These are phyloP conservation scores for Phialophora verrucosa DNA, from an alignment of 2,329 filamentous ascomycete genomes.

Conservation along the genomic window DNA sequence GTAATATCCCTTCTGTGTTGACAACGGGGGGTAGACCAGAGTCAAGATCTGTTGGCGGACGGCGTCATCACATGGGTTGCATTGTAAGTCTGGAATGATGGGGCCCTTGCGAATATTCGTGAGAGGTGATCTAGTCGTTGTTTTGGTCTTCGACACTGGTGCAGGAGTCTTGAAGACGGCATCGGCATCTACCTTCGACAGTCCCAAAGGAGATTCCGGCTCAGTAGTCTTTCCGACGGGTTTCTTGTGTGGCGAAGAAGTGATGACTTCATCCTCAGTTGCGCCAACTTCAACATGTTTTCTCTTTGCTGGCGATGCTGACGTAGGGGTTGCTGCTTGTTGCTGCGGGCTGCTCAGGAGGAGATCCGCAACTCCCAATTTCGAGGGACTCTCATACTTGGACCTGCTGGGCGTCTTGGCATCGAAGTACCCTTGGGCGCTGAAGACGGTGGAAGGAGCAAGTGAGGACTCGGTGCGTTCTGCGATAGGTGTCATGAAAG, in stretches of 20 bases:
- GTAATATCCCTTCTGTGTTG: constrained; percentile 77
- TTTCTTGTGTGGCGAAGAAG: constrained; percentile 26
- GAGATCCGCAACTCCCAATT: constrained; percentile 52
- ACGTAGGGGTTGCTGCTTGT: constrained; percentile 56
- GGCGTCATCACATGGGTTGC: constrained; percentile 84
- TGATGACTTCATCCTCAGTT: constrained; percentile 25
- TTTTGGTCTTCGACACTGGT: constrained; percentile 38
- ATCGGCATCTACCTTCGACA: constrained; percentile 15
- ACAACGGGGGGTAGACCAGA: constrained; percentile 73
- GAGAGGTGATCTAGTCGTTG: constrained; percentile 37
- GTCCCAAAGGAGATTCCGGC: neutral
- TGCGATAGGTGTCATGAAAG: constrained; percentile 98
- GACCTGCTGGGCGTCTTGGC: constrained; percentile 79
- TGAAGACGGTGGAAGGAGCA: constrained; percentile 65
- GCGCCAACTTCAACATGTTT: constrained; percentile 23
- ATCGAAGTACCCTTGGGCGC: constrained; percentile 64
- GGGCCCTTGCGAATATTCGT: constrained; percentile 58
- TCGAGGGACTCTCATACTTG: constrained; percentile 40
- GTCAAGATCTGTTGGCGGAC: constrained; percentile 76
- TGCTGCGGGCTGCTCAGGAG: constrained; percentile 69
- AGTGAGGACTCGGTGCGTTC: constrained; percentile 92
- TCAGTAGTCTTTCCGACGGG: neutral
- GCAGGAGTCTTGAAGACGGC: constrained; percentile 26
- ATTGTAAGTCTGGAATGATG: constrained; percentile 80
- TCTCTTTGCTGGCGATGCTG: constrained; percentile 27